Evolutionary conservation across 2,329 filamentous ascomycete genomes (phyloP).

Genomic region (Xylaria sp.): DNA sequence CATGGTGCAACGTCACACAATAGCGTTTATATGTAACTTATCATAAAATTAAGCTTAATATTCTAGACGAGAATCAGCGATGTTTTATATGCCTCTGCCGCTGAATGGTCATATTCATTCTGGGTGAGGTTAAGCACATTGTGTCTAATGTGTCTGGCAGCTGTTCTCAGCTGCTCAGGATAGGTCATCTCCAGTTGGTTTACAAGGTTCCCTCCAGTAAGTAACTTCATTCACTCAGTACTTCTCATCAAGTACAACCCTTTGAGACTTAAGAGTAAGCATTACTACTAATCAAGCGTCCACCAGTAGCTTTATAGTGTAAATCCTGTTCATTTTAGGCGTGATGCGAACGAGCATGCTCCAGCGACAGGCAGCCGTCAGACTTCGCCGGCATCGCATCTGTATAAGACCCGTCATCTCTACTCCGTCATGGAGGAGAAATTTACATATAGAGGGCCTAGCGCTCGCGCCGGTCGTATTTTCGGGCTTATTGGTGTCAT

Average conservation of each 20-base stretch:
- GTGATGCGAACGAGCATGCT: constrained; percentile 31
- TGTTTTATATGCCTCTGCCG: too few species aligned
- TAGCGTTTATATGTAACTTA: not conserved
- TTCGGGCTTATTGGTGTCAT: constrained; percentile 68
- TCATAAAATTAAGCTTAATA: not conserved
- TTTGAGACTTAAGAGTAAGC: not conserved
- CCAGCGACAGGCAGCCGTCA: constrained; percentile 32
- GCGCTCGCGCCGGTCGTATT: constrained; percentile 76
- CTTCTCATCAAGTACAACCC: not conserved
- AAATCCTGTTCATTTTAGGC: not conserved
- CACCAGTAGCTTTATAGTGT: too few species aligned
- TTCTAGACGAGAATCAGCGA: not conserved
- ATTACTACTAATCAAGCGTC: not conserved
- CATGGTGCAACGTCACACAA: not conserved
- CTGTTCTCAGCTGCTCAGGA: too few species aligned
- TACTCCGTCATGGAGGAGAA: constrained; percentile 42
- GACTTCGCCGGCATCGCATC: constrained; percentile 33
- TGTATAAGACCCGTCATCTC: constrained; percentile 27
- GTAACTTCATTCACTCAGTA: not conserved
- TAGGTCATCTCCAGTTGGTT: too few species aligned
- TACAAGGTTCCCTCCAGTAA: too few species aligned
- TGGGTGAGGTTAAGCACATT: too few species aligned
- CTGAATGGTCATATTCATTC: too few species aligned
- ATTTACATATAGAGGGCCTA: constrained; percentile 53
- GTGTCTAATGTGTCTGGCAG: too few species aligned